A percentile compares a stretch with the other conserved stretches of the same genome.
These are phyloP conservation scores for Cupressus sempervirens DNA, from an alignment of 75 land plant species.

Conservation along the genomic window DNA sequence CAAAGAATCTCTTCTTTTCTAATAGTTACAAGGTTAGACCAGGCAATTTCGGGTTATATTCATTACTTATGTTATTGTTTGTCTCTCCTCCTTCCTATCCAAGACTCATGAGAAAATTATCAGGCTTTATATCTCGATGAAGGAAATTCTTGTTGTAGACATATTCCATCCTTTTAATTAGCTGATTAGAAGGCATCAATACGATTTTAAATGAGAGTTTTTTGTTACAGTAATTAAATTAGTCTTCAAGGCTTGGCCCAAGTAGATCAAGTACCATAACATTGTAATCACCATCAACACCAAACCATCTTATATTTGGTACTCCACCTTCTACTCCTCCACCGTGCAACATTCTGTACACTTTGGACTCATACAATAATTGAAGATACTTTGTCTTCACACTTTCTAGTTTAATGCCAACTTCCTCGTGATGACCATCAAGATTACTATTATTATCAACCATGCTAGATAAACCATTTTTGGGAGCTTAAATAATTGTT, in stretches of 20 bases:
- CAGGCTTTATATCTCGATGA: slow-evolving; percentile 56
- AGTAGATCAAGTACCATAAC: slow-evolving; percentile 40
- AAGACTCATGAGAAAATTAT: slow-evolving; percentile 56
- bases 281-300: slow-evolving; percentile 47
- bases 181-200: slow-evolving; percentile 48
- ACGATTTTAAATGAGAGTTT: slow-evolving; percentile 42
- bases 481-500: background rate
- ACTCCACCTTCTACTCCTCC: slow-evolving; percentile 41
- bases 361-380: slow-evolving; percentile 48
- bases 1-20: slow-evolving; percentile 7
- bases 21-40: background rate
- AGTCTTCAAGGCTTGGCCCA: slow-evolving; percentile 47
- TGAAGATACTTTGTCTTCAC: slow-evolving; percentile 40
- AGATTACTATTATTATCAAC: background rate
- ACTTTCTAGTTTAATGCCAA: slow-evolving; percentile 19
- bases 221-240: slow-evolving; percentile 35
- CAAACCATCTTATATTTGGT: slow-evolving; percentile 45
- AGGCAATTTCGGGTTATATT: background rate
- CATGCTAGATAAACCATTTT: background rate
- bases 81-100: background rate
- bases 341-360: slow-evolving; percentile 56
- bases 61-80: background rate
- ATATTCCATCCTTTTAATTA: slow-evolving; percentile 49
- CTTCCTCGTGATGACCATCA: background rate
- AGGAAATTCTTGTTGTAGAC: slow-evolving; percentile 48